Base-by-base conservation (phyloP, 805 yeast species). In the Blastobotrys peoriensis region DNA sequence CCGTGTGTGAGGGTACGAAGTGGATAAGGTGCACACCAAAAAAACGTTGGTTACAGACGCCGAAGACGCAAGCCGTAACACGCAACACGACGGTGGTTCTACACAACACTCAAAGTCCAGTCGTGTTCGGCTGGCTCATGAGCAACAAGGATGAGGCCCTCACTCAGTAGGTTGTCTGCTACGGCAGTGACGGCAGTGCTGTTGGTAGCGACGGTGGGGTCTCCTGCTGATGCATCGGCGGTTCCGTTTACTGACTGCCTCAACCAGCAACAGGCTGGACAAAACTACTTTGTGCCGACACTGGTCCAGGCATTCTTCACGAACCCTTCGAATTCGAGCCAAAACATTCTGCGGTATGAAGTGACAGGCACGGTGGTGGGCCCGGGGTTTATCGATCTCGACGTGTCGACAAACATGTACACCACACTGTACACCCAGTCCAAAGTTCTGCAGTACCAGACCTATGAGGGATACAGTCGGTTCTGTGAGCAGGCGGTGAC, bases 371-470 rank as follows among this genome's bases (percentile, higher is more conserved):
- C 35, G 6, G 43, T 52, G 20, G 18, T 35, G 4, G 48, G 50
- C 3, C 52, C 48, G 17, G 27, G 21, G 4, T 23, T 55, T 3
- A 33, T 17, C 13, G 58, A 55, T 39, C 40, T 53, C 35, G 43
- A 54, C 37, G 41, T 43, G n/a, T 25, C 45, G 15, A 50, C 56
- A 4, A 55, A 55, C 43, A 41, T 50, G 42, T 55, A 52, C 45
- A 52, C 64, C 3, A 60, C 64, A 10, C 47, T 61, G 35, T 49
- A 54, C 8, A 46, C 55, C 4, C 41, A 53, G 30, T 38, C 53
- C 16, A 22, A 41, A 10, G 54, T 57, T n/a, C 44, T 59, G 33
- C 55, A 54, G 43, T 54, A 47, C 44, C 35, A 35, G 2, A 30
- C 52, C 16, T 44, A 46, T 27, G 45, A 49, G 37, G 25, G 47